Percentiles rank a stretch among this genome's conserved stretches.
Evolutionary conservation across 1,139 yeast genomes (phyloP).

Genomic region (Geotrichum phurueaensis): DNA sequence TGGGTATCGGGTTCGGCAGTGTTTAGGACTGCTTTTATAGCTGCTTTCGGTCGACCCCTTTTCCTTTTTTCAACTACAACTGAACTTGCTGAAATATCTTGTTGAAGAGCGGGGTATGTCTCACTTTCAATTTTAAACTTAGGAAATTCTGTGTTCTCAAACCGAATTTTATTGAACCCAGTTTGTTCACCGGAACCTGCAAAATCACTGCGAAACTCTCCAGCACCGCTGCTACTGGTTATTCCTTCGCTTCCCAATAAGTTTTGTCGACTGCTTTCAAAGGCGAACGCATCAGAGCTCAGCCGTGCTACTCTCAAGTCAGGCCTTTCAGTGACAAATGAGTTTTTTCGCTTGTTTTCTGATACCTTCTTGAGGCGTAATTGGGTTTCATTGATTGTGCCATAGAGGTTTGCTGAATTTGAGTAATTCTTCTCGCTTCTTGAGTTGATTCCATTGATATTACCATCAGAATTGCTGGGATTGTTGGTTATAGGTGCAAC

Average conservation of each 20-base stretch:
- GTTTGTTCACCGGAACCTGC: neutral
- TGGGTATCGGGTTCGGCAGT: neutral
- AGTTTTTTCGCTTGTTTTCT: slow-evolving; percentile 5
- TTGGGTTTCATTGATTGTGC: neutral
- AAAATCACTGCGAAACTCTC: neutral
- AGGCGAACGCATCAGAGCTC: neutral
- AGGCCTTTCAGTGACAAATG: slow-evolving; percentile 14
- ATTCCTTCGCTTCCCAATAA: neutral
- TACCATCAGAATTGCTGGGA: neutral
- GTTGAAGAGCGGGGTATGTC: neutral
- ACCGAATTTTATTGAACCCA: slow-evolving; percentile 5
- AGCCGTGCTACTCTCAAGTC: slow-evolving; percentile 11
- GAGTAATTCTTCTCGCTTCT: neutral
- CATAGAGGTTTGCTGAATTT: neutral
- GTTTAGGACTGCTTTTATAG: neutral
- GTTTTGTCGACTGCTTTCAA: neutral
- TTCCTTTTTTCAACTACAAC: neutral
- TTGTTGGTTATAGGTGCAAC: neutral
- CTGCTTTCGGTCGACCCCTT: slow-evolving; percentile 1
- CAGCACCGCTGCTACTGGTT: neutral
- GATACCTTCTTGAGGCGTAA: neutral
- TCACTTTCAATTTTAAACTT: neutral
- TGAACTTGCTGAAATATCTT: neutral
- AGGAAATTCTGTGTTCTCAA: slow-evolving; percentile 2
- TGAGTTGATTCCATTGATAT: neutral